phyloP scores from a whole-genome alignment of 805 yeast genomes.

The Schwanniomyces occidentalis region DNA sequence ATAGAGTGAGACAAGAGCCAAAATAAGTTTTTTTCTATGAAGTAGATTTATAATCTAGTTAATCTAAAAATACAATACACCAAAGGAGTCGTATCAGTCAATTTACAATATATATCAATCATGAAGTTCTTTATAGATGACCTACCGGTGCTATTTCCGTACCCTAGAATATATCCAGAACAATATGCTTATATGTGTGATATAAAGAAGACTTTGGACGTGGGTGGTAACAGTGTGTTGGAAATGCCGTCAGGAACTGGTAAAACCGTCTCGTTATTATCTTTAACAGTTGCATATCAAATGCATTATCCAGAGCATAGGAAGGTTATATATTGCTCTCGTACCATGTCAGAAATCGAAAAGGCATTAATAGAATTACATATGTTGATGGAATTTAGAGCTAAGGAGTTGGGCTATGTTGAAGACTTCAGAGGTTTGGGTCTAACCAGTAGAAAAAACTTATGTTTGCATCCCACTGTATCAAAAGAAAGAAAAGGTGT shows the following conservation, averaged over 20 bases:
- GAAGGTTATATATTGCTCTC: conserved; percentile 94
- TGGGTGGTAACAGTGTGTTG: conserved; percentile 92
- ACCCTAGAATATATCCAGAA: conserved; percentile 95
- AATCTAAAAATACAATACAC: too few relatives aligned
- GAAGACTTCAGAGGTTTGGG: conserved; percentile 96
- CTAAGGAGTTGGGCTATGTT: conserved; percentile 76
- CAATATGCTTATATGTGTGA: conserved; percentile 98
- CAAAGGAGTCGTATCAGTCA: too few relatives aligned
- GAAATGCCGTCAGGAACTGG: conserved; percentile 99
- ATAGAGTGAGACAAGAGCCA: too few relatives aligned
- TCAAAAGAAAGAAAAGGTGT: conserved; percentile 87
- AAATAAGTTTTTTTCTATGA: too few relatives aligned
- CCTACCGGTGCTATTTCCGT: conserved; percentile 92
- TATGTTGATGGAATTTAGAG: conserved; percentile 81
- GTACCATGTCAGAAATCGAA: conserved; percentile 99
- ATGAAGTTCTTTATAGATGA: conserved; percentile 91
- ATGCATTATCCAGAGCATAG: conserved; percentile 92
- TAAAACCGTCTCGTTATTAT: conserved; percentile 87
- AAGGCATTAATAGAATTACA: conserved; percentile 92
- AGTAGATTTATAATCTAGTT: too few relatives aligned
- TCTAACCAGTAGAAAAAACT: conserved; percentile 87
- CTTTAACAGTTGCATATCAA: conserved; percentile 93
- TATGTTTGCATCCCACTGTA: conserved; percentile 87
- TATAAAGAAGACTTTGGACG: conserved; percentile 88
- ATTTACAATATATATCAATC: too few relatives aligned